Percentiles rank a stretch among this genome's conserved stretches.
Evolutionary conservation across 257 asterid genomes (phyloP).

Genomic region (Solanum chilense): DNA sequence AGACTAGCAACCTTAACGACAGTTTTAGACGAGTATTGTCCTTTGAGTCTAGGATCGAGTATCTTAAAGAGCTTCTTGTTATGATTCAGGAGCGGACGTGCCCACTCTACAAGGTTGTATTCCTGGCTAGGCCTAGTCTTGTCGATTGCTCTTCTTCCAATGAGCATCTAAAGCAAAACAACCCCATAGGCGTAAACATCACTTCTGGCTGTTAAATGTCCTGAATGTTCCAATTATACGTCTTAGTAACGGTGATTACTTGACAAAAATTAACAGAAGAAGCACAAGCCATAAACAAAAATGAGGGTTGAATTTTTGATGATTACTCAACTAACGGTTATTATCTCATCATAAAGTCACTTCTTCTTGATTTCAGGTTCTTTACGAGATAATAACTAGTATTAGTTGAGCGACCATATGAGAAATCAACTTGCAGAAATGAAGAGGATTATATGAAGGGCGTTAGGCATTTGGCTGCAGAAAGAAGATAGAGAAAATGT

Average conservation of each 20-base stretch:
- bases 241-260: not conserved
- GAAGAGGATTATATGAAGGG: not conserved
- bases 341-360: not conserved
- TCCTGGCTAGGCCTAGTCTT: constrained; percentile 84
- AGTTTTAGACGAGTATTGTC: constrained; percentile 56
- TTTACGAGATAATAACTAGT: too few species aligned
- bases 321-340: not conserved
- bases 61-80: constrained; percentile 58
- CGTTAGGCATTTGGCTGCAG: not conserved
- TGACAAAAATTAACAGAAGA: not conserved
- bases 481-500: not conserved
- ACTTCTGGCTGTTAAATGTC: constrained; percentile 78
- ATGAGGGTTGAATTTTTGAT: not conserved
- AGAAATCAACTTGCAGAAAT: not conserved
- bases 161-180: constrained; percentile 79
- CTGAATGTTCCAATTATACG: constrained; percentile 12
- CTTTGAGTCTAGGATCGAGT: constrained; percentile 79
- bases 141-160: constrained; percentile 84
- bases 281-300: not conserved
- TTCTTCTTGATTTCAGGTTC: not conserved
- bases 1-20: constrained; percentile 67
- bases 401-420: not conserved
- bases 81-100: constrained; percentile 70
- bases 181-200: constrained; percentile 92
- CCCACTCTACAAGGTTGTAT: constrained; percentile 92